Base-by-base conservation (phyloP, 768 basidiomycete species). In the Dioszegia crocea region DNA sequence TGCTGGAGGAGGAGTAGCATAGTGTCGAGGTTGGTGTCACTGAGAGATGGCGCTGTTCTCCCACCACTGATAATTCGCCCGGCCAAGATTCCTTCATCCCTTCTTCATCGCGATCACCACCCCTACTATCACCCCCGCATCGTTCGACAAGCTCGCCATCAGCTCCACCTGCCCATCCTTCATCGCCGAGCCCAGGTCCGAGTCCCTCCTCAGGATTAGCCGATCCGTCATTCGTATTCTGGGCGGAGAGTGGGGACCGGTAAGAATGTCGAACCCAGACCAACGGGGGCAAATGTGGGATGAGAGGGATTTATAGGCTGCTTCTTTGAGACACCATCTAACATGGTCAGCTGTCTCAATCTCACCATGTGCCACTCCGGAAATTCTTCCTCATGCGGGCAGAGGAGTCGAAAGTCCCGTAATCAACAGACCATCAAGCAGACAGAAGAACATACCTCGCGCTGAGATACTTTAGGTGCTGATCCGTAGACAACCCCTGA, bases 321-420 rank as follows among this genome's bases (percentile, higher is more conserved):
- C 72, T 66, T 74, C 72, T 51, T 74, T 74, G 27, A 70, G 40
- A 26, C 64, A 55, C 72, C 72, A 74, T 39, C 72, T 73, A 36
- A 5, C 2, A 8, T 17, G 4, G 45, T 21, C 12, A 49, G 12
- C 48, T 19, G 23, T 47, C 9, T 12, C n/a, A n/a, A n/a, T n/a
- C n/a, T n/a, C n/a, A n/a, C n/a, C n/a, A n/a, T n/a, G n/a, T n/a
- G n/a, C n/a, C n/a, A n/a, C n/a, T n/a, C n/a, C n/a, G n/a, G n/a
- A n/a, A n/a, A n/a, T n/a, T n/a, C n/a, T n/a, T n/a, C n/a, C n/a
- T n/a, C n/a, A n/a, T n/a, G n/a, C n/a, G n/a, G n/a, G n/a, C n/a
- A n/a, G n/a, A n/a, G n/a, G n/a, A n/a, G n/a, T n/a, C n/a, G n/a
- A n/a, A n/a, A n/a, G n/a, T n/a, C n/a, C n/a, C n/a, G n/a, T n/a